phyloP scores from a whole-genome alignment of 139 green algal genomes.

The Chlamydomonas sp. region DNA sequence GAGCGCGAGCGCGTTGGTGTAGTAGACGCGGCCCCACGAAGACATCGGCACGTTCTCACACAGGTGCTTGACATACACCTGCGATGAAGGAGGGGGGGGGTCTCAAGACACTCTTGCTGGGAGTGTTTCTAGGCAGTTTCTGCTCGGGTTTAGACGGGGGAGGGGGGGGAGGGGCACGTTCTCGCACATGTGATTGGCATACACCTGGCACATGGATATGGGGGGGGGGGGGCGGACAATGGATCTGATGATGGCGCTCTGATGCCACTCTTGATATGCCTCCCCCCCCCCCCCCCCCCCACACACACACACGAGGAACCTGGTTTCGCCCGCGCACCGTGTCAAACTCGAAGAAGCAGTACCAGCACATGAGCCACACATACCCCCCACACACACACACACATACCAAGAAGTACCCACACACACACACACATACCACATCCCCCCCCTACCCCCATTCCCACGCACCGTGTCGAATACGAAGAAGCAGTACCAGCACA shows the following conservation, averaged over 20 bases:
- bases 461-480: slow-evolving; percentile 42
- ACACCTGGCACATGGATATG: too few relatives aligned
- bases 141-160: too few relatives aligned
- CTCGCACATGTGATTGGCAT: too few relatives aligned
- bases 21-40: slow-evolving; percentile 67
- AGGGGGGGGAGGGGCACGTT: too few relatives aligned
- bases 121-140: too few relatives aligned
- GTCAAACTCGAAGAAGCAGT: slow-evolving; percentile 60
- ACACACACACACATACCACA: not conserved
- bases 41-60: slow-evolving; percentile 65
- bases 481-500: slow-evolving; percentile 52
- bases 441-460: not conserved
- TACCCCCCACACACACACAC: too few relatives aligned
- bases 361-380: slow-evolving; percentile 39
- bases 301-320: not conserved
- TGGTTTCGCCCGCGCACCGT: slow-evolving; percentile 12
- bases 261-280: too few relatives aligned
- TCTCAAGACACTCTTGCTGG: too few relatives aligned
- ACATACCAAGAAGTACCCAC: not conserved
- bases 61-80: slow-evolving; percentile 50
- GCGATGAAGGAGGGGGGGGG: too few relatives aligned
- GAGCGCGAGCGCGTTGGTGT: slow-evolving; percentile 52
- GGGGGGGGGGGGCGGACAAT: too few relatives aligned
- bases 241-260: too few relatives aligned
- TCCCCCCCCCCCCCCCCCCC: not conserved